Conservation (phyloP, 305 asterid genomes). For the Coffea humblotiana region DNA sequence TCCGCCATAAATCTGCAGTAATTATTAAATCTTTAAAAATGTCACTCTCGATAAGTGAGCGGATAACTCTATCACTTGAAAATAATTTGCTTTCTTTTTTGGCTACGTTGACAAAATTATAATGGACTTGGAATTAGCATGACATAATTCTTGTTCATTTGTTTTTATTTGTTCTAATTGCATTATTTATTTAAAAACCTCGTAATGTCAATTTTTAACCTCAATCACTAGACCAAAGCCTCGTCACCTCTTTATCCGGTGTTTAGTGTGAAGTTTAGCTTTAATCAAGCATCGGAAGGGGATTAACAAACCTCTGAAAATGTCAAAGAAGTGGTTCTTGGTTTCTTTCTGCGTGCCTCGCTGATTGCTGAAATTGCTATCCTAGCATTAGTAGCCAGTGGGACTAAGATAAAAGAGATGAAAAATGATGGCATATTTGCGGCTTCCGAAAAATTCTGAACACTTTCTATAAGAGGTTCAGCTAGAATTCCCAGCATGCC, state of each 20-base stretch:
- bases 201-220: too few species aligned
- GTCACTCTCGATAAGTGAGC: too few species aligned
- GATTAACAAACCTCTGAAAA: conserved; percentile 37
- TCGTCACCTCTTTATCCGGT: neutral
- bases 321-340: conserved; percentile 32
- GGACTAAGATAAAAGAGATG: conserved; percentile 38
- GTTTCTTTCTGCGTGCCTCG: conserved; percentile 27
- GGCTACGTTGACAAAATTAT: too few species aligned
- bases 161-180: too few species aligned
- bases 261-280: neutral
- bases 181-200: too few species aligned
- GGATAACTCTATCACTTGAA: too few species aligned
- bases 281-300: neutral
- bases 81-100: too few species aligned
- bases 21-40: too few species aligned
- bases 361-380: conserved; percentile 31
- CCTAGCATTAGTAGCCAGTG: conserved; percentile 42
- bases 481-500: conserved; percentile 33
- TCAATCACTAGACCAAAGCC: too few species aligned
- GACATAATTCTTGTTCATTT: too few species aligned
- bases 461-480: conserved; percentile 42
- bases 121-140: too few species aligned
- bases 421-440: conserved; percentile 34
- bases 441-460: conserved; percentile 31
- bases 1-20: too few species aligned